phyloP scores from a whole-genome alignment of 768 basidiomycete genomes.

The Mycena olivaceomarginata region DNA sequence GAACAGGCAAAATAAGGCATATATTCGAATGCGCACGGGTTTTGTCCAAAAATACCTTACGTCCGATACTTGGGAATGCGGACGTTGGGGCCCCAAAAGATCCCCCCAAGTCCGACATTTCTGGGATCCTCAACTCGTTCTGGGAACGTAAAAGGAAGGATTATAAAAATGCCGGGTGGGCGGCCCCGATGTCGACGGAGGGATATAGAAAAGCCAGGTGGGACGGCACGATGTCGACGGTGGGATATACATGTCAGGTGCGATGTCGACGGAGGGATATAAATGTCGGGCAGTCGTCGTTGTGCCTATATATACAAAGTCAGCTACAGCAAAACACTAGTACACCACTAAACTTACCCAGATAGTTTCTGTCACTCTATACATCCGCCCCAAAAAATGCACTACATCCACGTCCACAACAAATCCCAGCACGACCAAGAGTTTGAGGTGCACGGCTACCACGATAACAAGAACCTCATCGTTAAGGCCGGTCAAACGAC shows the following conservation, averaged over 20 bases:
- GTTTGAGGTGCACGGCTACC: conserved; percentile 13
- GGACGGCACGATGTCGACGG: neutral
- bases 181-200: conserved; percentile 8
- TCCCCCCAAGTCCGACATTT: neutral
- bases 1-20: conserved; percentile 4
- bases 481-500: conserved; percentile 7
- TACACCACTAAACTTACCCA: conserved; percentile 2
- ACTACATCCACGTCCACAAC: conserved; percentile 23
- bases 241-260: neutral
- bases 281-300: conserved; percentile 7
- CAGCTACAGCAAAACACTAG: conserved; percentile 7
- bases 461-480: conserved; percentile 17
- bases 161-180: conserved; percentile 1
- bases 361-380: neutral
- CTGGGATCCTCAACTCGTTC: neutral
- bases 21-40: conserved; percentile 5
- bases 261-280: conserved; percentile 1
- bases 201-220: conserved; percentile 9
- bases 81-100: conserved; percentile 4
- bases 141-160: neutral
- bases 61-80: conserved; percentile 5
- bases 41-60: conserved; percentile 1
- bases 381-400: conserved; percentile 12
- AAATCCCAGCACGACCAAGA: conserved; percentile 11
- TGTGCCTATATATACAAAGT: conserved; percentile 1